A percentile compares a stretch with the other conserved stretches of the same genome.
These are phyloP conservation scores for Bocquillonia castaneifolia DNA, from an alignment of 441 rosid genomes.

Conservation along the genomic window DNA sequence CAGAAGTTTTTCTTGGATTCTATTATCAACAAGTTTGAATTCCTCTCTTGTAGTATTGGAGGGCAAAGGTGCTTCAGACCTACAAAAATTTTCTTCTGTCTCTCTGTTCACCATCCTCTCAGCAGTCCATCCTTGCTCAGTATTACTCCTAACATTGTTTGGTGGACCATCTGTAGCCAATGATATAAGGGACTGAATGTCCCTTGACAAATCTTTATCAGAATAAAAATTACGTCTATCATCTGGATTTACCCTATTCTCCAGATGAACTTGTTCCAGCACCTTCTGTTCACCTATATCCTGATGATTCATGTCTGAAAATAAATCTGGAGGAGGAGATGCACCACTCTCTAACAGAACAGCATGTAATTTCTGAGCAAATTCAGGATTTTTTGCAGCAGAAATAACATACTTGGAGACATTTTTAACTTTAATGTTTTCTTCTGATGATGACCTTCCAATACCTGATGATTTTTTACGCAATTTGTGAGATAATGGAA, in stretches of 20 bases:
- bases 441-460: conserved; percentile 55
- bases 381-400: conserved; percentile 90
- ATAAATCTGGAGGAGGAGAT: conserved; percentile 85
- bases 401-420: conserved; percentile 80
- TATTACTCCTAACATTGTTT: conserved; percentile 22
- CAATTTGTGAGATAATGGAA: conserved; percentile 39
- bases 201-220: conserved; percentile 32
- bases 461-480: conserved; percentile 40
- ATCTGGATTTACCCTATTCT: conserved; percentile 30
- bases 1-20: conserved; percentile 28
- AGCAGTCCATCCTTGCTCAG: conserved; percentile 32
- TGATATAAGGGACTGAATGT: conserved; percentile 25
- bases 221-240: conserved; percentile 25
- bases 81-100: conserved; percentile 30
- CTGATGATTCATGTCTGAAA: conserved; percentile 49
- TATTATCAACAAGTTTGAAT: conserved; percentile 25
- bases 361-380: conserved; percentile 88
- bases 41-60: conserved; percentile 32
- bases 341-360: conserved; percentile 91
- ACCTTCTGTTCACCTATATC: conserved; percentile 38
- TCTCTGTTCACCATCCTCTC: conserved; percentile 35
- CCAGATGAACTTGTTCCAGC: conserved; percentile 32
- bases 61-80: conserved; percentile 32
- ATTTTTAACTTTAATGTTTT: conserved; percentile 76
- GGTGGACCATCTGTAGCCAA: conserved; percentile 20